Conservation (phyloP, 495 filamentous ascomycete species). For the Xylaria scruposa region DNA sequence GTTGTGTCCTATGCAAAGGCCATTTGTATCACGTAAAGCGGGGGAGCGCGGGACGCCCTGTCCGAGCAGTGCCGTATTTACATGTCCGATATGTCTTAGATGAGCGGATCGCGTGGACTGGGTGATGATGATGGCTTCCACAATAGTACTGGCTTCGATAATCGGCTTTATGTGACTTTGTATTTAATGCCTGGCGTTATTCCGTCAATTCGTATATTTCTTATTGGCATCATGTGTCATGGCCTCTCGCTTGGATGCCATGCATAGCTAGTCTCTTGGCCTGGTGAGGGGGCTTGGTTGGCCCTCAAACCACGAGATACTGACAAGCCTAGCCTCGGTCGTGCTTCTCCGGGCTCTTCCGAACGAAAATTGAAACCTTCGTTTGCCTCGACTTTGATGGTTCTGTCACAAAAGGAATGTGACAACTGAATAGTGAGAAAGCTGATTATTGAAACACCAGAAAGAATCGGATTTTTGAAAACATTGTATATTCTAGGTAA, state of each 20-base stretch:
- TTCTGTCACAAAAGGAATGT: neutral
- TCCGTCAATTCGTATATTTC: neutral
- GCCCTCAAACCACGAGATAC: neutral
- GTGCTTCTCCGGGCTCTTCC: neutral
- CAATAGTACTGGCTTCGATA: neutral
- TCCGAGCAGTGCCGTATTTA: neutral
- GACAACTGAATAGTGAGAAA: neutral
- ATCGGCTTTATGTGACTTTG: neutral
- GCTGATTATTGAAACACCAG: neutral
- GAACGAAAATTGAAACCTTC: neutral
- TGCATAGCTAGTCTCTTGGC: neutral
- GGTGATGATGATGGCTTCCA: neutral
- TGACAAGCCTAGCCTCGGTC: neutral
- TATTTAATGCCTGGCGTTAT: neutral
- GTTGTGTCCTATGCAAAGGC: neutral
- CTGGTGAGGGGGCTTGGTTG: neutral
- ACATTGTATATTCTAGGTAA: constrained; percentile 13
- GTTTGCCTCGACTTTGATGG: neutral
- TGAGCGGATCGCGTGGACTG: too few species aligned
- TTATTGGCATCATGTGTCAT: neutral
- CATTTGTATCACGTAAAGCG: neutral
- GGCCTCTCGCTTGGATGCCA: neutral
- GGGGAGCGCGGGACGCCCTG: neutral
- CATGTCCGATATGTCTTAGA: neutral
- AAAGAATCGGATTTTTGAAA: neutral